These are phyloP conservation scores for Fusarium sp. DNA, from an alignment of 2,329 filamentous ascomycete genomes.

Conservation along the genomic window DNA sequence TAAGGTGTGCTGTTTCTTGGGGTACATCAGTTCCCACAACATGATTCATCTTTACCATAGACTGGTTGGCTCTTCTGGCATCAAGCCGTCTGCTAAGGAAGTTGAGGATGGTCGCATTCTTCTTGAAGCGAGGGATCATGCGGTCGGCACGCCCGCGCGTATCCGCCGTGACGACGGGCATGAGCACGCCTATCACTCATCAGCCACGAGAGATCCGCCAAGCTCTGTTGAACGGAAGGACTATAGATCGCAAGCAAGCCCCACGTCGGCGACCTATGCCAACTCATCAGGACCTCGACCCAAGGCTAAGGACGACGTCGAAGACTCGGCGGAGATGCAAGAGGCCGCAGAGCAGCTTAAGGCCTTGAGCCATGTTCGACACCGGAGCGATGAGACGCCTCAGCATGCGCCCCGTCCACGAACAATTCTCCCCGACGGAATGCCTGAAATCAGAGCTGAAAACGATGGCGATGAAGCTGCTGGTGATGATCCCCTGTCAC, in stretches of 20 bases:
- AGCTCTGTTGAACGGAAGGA: slow-evolving; percentile 40
- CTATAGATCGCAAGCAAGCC: slow-evolving; percentile 44
- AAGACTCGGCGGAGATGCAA: slow-evolving; percentile 77
- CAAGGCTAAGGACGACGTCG: slow-evolving; percentile 54
- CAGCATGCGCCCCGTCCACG: slow-evolving; percentile 47
- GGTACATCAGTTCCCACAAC: slow-evolving; percentile 75
- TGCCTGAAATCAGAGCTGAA: slow-evolving; percentile 48
- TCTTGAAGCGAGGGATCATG: slow-evolving; percentile 63
- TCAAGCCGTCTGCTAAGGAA: slow-evolving; percentile 62
- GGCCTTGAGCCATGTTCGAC: slow-evolving; percentile 72
- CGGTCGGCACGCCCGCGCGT: slow-evolving; percentile 51
- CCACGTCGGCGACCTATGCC: slow-evolving; percentile 38
- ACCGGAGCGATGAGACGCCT: slow-evolving; percentile 60
- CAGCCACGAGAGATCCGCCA: slow-evolving; percentile 41
- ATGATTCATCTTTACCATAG: slow-evolving; percentile 73
- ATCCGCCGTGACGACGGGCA: slow-evolving; percentile 46
- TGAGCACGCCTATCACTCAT: slow-evolving; percentile 40
- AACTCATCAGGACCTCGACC: slow-evolving; percentile 32
- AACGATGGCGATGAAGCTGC: slow-evolving; percentile 54
- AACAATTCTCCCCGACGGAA: slow-evolving; percentile 55
- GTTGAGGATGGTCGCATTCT: slow-evolving; percentile 69
- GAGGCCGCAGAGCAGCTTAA: slow-evolving; percentile 76
- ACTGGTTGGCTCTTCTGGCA: slow-evolving; percentile 61
- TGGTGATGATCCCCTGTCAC: slow-evolving; percentile 34
- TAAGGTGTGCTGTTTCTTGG: slow-evolving; percentile 74